Percentiles rank a stretch among this genome's conserved stretches.
These are phyloP conservation scores for Schizochytrium sp. DNA, from an alignment of 108 stramenopile genomes.

Conservation along the genomic window DNA sequence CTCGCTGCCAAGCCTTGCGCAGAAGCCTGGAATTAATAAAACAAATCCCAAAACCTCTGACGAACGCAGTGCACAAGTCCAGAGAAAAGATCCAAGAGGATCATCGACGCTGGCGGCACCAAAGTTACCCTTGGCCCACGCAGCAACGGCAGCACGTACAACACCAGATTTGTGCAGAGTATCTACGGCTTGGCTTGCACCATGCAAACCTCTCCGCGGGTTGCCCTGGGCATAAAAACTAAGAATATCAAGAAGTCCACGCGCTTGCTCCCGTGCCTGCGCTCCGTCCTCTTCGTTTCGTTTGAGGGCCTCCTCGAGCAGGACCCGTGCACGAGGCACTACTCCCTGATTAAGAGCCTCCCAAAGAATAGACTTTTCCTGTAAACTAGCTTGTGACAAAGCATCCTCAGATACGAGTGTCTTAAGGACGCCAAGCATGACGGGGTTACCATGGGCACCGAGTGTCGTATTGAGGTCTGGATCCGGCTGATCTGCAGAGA, in stretches of 20 bases:
- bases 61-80: slow-evolving; percentile 2
- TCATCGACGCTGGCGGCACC: not conserved
- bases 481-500: not conserved
- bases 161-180: not conserved
- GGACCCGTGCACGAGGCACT: slow-evolving; percentile 1
- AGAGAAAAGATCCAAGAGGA: slow-evolving; percentile 7
- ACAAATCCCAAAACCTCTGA: not conserved
- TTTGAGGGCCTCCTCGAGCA: not conserved
- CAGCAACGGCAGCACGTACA: not conserved
- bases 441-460: not conserved
- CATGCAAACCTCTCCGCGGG: not conserved
- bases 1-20: not conserved
- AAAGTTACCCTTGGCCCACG: not conserved
- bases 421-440: slow-evolving; percentile 26
- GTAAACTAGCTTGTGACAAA: not conserved
- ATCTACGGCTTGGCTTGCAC: not conserved
- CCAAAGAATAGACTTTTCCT: slow-evolving; percentile 28
- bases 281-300: not conserved
- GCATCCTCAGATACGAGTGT: slow-evolving; percentile 1
- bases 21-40: not conserved
- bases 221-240: slow-evolving; percentile 14
- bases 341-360: not conserved
- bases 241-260: not conserved
- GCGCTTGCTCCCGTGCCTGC: slow-evolving; percentile 11
- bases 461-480: not conserved